Evolutionary conservation across 495 filamentous ascomycete species (phyloP).

Genomic region (Neurospora sp.): DNA sequence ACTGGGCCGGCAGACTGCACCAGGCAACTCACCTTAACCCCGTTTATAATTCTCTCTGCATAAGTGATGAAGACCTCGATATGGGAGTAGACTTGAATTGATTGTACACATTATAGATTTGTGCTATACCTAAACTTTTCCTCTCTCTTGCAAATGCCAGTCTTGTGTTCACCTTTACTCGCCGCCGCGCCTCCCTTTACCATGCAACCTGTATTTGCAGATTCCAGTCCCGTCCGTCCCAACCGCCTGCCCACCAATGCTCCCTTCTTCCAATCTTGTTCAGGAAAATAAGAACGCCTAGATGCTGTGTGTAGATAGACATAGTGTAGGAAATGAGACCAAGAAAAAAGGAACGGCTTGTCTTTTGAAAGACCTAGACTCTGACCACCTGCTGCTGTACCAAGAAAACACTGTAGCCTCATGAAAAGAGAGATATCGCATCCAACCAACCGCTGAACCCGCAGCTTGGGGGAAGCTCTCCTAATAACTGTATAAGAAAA

Average conservation of each 20-base stretch:
- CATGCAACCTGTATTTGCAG: not conserved
- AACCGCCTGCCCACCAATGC: not conserved
- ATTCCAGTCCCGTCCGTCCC: not conserved
- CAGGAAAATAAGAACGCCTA: not conserved
- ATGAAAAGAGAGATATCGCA: not conserved
- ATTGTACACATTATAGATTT: not conserved
- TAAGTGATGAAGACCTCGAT: not conserved
- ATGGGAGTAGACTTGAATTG: not conserved
- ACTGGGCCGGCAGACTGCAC: not conserved
- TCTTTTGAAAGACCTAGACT: not conserved
- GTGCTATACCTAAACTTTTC: not conserved
- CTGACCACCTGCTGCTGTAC: not conserved
- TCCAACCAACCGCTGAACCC: not conserved
- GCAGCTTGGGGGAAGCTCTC: not conserved
- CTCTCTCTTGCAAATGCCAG: not conserved
- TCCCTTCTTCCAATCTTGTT: not conserved
- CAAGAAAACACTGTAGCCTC: not conserved
- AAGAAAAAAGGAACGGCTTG: not conserved
- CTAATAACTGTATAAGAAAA: not conserved
- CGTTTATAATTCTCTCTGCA: not conserved
- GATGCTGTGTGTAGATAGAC: not conserved
- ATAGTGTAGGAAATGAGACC: not conserved
- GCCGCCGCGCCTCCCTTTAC: not conserved
- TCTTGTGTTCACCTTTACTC: not conserved
- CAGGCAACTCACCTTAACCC: not conserved